phyloP scores from a whole-genome alignment of 1,284 basidiomycete genomes.

The Spongiforma sp. region DNA sequence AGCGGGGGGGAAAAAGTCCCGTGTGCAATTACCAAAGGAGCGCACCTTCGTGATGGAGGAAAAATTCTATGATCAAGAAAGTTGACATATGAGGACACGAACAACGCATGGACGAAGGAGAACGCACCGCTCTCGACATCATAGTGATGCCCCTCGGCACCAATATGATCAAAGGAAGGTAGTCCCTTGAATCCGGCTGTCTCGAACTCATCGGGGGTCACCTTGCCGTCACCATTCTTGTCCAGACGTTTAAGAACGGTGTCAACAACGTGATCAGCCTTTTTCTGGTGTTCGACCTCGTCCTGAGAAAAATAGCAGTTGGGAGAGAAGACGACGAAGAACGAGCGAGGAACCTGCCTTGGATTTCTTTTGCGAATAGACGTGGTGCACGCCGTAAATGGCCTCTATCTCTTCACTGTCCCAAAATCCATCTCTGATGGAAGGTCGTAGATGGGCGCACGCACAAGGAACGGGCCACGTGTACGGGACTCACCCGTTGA shows the following conservation, averaged over 20 bases:
- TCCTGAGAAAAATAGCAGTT: constrained; percentile 48
- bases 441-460: not conserved
- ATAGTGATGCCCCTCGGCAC: constrained; percentile 93
- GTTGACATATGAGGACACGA: not conserved
- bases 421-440: constrained; percentile 70
- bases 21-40: too few relatives aligned
- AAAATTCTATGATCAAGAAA: constrained; percentile 64
- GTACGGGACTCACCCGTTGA: constrained; percentile 66
- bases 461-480: not conserved
- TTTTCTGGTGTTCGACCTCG: constrained; percentile 81
- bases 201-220: constrained; percentile 84
- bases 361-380: constrained; percentile 88
- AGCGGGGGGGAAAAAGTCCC: too few relatives aligned
- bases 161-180: constrained; percentile 88
- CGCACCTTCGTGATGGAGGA: constrained; percentile 91
- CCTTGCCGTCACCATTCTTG: constrained; percentile 76
- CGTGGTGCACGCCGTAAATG: constrained; percentile 95
- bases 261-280: constrained; percentile 83
- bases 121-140: constrained; percentile 82
- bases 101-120: not conserved
- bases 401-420: constrained; percentile 86
- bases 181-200: constrained; percentile 79
- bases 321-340: not conserved
- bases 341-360: constrained; percentile 47
- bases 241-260: constrained; percentile 82